Evolutionary conservation across 2,329 filamentous ascomycete genomes (phyloP), one percentile per base, ranked within the genome.

Genomic region (Xylariaceae sp.): DNA sequence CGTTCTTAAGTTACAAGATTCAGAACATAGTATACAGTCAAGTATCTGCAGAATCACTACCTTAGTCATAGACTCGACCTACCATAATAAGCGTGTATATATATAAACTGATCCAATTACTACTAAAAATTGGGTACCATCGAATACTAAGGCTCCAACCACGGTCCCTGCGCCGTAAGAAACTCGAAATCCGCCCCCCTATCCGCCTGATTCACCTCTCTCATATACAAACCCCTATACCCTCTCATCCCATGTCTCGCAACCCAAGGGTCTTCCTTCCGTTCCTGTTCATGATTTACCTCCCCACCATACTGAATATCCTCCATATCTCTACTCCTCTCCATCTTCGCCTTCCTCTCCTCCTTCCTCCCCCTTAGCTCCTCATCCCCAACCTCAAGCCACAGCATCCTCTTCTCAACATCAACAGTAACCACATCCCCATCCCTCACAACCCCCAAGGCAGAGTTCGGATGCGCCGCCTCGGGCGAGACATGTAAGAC

Each of bases 401-500:
- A 65, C 6, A 84, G 67, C 75, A 88, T 80, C 49, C 85, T 83
- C 61, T 86, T 86, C 36, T 84, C 88, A 48, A 89, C 87, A 74
- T 93, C 88, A 66, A 94, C 95, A 0, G 85, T 89, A 44, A 97
- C 86, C 21, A 87, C 69, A 73, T 97, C 93, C 0, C 92, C 92
- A 58, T 91, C 84, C 58, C 79, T 74, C 3, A 96, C 86, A 1
- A 96, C 75, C 0, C 90, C 93, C 61, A 97, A 84, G 0, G 92
- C 90, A 0, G 90, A 92, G 9, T 84, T 86, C 0, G 90, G 90
- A 26, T 82, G 74, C 0, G 90, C 91, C 0, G 92, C 91, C 74
- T 97, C 93, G 1, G 93, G 93, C 2, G 88, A 87, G 5, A 96
- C 88, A 66, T 97, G 93, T 5, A 95, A 86, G 0, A 95, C 91